phyloP scores from a whole-genome alignment of 306 rosid genomes.

The Castanea sativa region DNA sequence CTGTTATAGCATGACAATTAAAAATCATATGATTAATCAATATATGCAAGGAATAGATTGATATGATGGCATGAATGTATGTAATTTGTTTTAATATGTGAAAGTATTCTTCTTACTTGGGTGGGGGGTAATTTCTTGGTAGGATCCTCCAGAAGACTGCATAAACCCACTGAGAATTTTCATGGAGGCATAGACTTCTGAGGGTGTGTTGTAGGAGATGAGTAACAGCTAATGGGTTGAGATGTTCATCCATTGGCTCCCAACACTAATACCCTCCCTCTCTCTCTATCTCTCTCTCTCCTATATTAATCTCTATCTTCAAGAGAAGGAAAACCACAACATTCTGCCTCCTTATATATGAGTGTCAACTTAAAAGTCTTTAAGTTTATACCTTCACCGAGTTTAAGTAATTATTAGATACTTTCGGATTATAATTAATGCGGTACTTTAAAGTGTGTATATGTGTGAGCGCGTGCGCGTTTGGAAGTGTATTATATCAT shows the following conservation, averaged over 20 bases:
- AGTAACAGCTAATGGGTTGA: constrained; percentile 74
- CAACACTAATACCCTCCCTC: constrained; percentile 11
- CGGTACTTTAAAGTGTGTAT: not conserved
- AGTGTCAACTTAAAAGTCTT: constrained; percentile 50
- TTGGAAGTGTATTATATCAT: constrained; percentile 24
- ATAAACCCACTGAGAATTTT: constrained; percentile 93
- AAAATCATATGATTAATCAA: not conserved
- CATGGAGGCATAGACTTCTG: constrained; percentile 85
- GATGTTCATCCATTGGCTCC: constrained; percentile 73
- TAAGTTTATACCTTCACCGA: constrained; percentile 32
- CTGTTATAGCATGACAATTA: constrained; percentile 30
- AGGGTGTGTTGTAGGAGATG: constrained; percentile 98
- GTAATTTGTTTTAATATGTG: not conserved
- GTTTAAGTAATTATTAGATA: not conserved
- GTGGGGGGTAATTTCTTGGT: constrained; percentile 98
- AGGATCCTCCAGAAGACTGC: constrained; percentile 99
- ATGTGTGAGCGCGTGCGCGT: constrained; percentile 3
- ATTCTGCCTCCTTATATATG: constrained; percentile 54
- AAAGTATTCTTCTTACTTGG: constrained; percentile 57
- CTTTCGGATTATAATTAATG: no score
- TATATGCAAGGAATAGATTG: not conserved
- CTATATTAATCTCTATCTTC: constrained; percentile 26
- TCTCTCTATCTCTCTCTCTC: constrained; percentile 20
- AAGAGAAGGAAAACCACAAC: constrained; percentile 49
- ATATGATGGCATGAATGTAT: constrained; percentile 8